Evolutionary conservation across 169 alveolate genomes (phyloP), one percentile per base, ranked within the genome.

Genomic region (Hepatocystis sp.): DNA sequence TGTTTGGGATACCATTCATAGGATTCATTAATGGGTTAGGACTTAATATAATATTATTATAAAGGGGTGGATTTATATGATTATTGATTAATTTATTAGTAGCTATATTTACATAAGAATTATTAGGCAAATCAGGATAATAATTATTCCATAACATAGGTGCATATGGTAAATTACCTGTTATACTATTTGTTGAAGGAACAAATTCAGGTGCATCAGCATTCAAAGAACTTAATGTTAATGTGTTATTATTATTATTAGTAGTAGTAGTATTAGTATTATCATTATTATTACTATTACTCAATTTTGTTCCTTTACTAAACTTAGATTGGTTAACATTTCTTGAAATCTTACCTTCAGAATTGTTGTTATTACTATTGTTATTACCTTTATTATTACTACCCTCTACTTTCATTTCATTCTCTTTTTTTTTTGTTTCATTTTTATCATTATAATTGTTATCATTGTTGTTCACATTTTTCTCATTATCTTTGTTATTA

Each of bases 171-270:
- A 81, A 21, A 17, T 34, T 49, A 49, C 47, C 58, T 49, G 46
- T 81, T 17, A 49, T 39, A 23, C 49, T 30, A 49, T 81, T 81
- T 4, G 89, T 61, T 15, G 89, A 81, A 17, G 89, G 89, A 4
- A 81, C 89, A 61, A 81, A 81, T 40, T 81, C 89, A 2, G 89
- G 89, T 21, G 89, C 89, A 81, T 81, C 84, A 25, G 89, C 89
- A 65, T 81, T 81, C 21, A 81, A 34, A 1, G 89, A 81, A 32
- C 89, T 81, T 34, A 46, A 28, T 13, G 84, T 39, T 4, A 67
- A 13, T 17, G 47, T 32, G 15, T 2, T 36, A 36, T 51, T 32
- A 5, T 10, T 52, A 32, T 3, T 25, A 47, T 4, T 17, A 25
- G 76, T 42, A 4, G 47, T 42, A 13, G 51, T 2, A 1, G 86